Percentiles rank a stretch among this genome's conserved stretches.
phyloP scores from a whole-genome alignment of 169 alveolate species.

The Pseudocohnilembus persalinus region DNA sequence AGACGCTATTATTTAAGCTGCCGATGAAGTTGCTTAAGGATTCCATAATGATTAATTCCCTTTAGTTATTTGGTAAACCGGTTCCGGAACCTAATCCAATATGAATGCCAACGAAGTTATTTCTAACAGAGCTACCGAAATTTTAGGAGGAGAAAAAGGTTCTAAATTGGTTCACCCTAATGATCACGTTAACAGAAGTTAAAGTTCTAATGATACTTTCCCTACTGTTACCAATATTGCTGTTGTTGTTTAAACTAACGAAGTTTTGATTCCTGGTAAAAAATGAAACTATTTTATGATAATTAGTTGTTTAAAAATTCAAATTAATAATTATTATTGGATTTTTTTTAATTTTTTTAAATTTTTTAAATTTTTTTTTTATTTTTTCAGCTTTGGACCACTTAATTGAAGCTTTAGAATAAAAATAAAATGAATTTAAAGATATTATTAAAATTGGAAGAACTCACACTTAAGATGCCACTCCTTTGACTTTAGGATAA shows the following conservation, averaged over 20 bases:
- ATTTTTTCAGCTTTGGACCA: constrained; percentile 67
- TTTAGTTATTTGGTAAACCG: constrained; percentile 91
- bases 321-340: too few species aligned
- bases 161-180: constrained; percentile 90
- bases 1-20: constrained; percentile 79
- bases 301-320: too few species aligned
- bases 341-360: too few species aligned
- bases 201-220: constrained; percentile 89
- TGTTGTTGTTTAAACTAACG: constrained; percentile 69
- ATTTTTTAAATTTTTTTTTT: constrained; percentile 71
- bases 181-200: constrained; percentile 90
- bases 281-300: not conserved
- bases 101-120: constrained; percentile 92
- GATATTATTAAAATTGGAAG: constrained; percentile 89
- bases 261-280: constrained; percentile 56
- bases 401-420: constrained; percentile 55
- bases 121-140: constrained; percentile 88
- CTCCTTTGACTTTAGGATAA: constrained; percentile 92
- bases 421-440: constrained; percentile 72
- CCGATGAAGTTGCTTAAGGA: constrained; percentile 87
- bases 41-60: constrained; percentile 86
- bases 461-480: constrained; percentile 93
- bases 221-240: constrained; percentile 93
- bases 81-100: constrained; percentile 91
- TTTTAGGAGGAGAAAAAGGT: constrained; percentile 87